These are phyloP conservation scores for Bertia moriformis DNA, from an alignment of 2,329 filamentous ascomycete genomes.

Conservation along the genomic window DNA sequence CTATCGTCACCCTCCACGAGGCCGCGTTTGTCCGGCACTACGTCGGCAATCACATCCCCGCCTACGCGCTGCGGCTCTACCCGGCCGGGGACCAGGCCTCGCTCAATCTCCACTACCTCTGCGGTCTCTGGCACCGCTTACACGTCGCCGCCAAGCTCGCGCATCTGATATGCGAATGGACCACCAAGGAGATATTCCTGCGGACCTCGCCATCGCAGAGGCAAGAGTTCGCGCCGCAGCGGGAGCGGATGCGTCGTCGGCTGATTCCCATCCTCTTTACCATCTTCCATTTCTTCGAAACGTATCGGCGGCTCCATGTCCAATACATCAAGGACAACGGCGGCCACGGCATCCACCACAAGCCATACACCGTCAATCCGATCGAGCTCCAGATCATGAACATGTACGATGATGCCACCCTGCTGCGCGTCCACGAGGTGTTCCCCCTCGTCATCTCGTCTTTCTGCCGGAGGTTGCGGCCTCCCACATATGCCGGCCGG, in stretches of 20 bases:
- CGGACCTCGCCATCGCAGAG: conserved; percentile 37
- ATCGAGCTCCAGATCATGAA: conserved; percentile 47
- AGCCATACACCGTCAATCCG: conserved; percentile 45
- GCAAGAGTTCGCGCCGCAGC: conserved; percentile 42
- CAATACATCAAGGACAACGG: conserved; percentile 36
- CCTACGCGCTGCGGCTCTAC: conserved; percentile 44
- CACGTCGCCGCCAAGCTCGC: conserved; percentile 50
- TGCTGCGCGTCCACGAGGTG: conserved; percentile 47
- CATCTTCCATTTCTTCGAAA: conserved; percentile 55
- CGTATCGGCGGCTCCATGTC: conserved; percentile 42
- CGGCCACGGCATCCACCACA: conserved; percentile 31
- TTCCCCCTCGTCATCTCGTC: conserved; percentile 52
- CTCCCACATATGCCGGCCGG: conserved; percentile 48
- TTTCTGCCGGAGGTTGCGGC: conserved; percentile 45
- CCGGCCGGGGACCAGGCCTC: conserved; percentile 29
- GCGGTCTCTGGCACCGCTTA: conserved; percentile 49
- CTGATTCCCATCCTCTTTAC: conserved; percentile 50
- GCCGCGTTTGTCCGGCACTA: conserved; percentile 46
- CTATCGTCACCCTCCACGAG: conserved; percentile 44
- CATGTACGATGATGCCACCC: conserved; percentile 49
- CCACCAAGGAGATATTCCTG: conserved; percentile 51
- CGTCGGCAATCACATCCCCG: conserved; percentile 41
- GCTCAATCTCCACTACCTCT: conserved; percentile 44
- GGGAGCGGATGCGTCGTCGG: conserved; percentile 48
- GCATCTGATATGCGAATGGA: conserved; percentile 46